phyloP scores from a whole-genome alignment of 1,284 basidiomycete species.

The Apiotrichum sp. region DNA sequence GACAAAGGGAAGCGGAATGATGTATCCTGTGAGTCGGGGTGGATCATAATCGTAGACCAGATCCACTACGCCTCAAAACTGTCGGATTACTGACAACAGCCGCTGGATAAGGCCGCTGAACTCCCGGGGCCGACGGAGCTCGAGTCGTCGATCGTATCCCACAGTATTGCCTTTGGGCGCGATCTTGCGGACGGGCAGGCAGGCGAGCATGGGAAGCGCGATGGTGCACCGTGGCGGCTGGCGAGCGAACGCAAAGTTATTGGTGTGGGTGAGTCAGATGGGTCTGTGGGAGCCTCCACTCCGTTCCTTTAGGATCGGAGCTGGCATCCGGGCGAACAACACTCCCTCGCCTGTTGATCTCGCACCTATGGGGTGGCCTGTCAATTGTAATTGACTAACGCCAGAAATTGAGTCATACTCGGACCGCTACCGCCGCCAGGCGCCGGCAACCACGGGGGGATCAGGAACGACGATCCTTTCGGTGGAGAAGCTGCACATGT shows the following conservation, averaged over 20 bases:
- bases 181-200: slow-evolving; percentile 19
- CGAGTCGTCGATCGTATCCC: slow-evolving; percentile 21
- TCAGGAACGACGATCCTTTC: slow-evolving; percentile 21
- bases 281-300: too few species aligned
- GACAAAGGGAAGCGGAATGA: slow-evolving; percentile 29
- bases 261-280: slow-evolving; percentile 32
- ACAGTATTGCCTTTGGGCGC: slow-evolving; percentile 18
- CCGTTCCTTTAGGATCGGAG: not conserved
- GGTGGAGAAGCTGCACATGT: slow-evolving; percentile 24
- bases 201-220: slow-evolving; percentile 1
- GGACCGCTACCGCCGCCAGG: slow-evolving; percentile 26
- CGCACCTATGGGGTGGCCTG: too few species aligned
- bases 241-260: slow-evolving; percentile 34
- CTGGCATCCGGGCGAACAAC: not conserved
- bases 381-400: not conserved
- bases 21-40: slow-evolving; percentile 36
- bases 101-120: slow-evolving; percentile 26
- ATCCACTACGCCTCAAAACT: too few species aligned
- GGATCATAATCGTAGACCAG: too few species aligned
- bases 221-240: slow-evolving; percentile 35
- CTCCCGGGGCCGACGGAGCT: slow-evolving; percentile 22
- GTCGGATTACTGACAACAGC: slow-evolving; percentile 13
- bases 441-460: not conserved
- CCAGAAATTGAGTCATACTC: slow-evolving; percentile 46
- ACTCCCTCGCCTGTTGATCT: too few species aligned